phyloP scores from a whole-genome alignment of 805 yeast species.

The Ascoidea asiatica region DNA sequence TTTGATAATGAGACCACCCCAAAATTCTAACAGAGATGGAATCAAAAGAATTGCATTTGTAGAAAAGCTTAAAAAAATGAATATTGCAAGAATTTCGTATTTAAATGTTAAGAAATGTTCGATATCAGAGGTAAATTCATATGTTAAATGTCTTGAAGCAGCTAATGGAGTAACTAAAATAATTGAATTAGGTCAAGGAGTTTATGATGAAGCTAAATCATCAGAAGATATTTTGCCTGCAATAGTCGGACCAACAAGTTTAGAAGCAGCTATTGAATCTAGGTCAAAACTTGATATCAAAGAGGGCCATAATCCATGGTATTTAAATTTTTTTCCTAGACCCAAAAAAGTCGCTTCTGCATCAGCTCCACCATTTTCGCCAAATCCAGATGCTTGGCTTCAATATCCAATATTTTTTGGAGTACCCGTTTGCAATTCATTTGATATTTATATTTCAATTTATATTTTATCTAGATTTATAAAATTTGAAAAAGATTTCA shows the following conservation, averaged over 20 bases:
- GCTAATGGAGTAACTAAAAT: constrained; percentile 3
- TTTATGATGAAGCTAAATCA: constrained; percentile 1
- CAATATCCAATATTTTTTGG: constrained; percentile 23
- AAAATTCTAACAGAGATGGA: neutral
- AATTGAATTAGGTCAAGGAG: constrained; percentile 7
- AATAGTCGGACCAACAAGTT: constrained; percentile 4
- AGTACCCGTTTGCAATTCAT: constrained; percentile 16
- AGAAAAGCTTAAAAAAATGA: neutral
- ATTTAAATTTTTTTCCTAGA: neutral
- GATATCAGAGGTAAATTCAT: neutral
- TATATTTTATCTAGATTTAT: constrained; percentile 14
- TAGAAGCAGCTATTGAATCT: constrained; percentile 1
- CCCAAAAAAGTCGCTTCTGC: neutral
- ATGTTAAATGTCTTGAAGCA: neutral
- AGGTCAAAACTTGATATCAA: neutral
- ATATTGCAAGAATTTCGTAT: neutral
- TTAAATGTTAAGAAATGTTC: neutral
- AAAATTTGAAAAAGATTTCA: constrained; percentile 6
- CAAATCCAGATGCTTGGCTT: constrained; percentile 24
- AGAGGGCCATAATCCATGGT: neutral
- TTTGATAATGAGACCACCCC: neutral
- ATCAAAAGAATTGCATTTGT: neutral
- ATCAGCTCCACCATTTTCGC: neutral
- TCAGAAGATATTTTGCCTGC: neutral
- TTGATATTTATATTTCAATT: constrained; percentile 20